Conservation (phyloP, 768 basidiomycete genomes). For the Boletus edulis region DNA sequence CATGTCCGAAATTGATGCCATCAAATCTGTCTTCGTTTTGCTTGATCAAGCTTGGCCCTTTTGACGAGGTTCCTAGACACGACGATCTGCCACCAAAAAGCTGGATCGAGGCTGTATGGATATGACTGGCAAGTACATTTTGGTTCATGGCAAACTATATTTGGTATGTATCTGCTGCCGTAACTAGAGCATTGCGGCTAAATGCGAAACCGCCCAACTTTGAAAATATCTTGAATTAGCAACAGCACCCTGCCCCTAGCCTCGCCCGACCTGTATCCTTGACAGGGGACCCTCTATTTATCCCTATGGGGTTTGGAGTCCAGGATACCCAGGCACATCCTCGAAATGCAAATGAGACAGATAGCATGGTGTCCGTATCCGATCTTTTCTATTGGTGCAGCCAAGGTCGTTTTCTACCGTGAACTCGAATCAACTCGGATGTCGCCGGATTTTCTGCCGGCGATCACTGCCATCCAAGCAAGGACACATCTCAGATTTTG, state of each 20-base stretch:
- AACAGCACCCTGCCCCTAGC: not conserved
- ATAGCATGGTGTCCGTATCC: not conserved
- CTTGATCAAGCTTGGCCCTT: not conserved
- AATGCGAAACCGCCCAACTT: not conserved
- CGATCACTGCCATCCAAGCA: not conserved
- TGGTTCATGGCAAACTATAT: too few species aligned
- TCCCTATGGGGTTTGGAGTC: not conserved
- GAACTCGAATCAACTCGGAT: not conserved
- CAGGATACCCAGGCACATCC: not conserved
- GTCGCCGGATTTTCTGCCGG: too few species aligned
- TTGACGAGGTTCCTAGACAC: constrained; percentile 6
- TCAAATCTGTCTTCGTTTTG: constrained; percentile 10
- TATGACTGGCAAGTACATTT: constrained; percentile 16
- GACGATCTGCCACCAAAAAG: constrained; percentile 23
- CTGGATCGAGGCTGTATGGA: constrained; percentile 15
- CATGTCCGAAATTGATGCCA: constrained; percentile 15
- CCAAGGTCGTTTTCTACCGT: not conserved
- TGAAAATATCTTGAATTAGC: not conserved
- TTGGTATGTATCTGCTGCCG: not conserved
- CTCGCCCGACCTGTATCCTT: not conserved
- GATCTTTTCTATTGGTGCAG: not conserved
- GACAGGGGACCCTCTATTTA: not conserved
- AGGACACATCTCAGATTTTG: too few species aligned
- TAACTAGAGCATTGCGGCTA: not conserved
- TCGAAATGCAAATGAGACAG: not conserved